Evolutionary conservation across 2,329 filamentous ascomycete genomes (phyloP).

Genomic region (Microdochium paspali): DNA sequence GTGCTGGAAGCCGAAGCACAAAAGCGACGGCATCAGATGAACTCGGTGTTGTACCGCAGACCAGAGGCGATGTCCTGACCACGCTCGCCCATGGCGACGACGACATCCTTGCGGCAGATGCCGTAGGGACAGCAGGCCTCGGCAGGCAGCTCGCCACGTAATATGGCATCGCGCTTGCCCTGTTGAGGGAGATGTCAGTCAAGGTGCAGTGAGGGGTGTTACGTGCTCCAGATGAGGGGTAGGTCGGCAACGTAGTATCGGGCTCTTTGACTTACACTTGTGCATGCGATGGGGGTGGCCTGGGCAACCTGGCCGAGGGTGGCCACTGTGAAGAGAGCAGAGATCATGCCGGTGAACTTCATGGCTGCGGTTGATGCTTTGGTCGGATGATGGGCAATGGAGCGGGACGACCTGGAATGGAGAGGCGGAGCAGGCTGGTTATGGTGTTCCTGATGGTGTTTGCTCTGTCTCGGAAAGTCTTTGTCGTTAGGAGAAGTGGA

Average conservation of each 20-base stretch:
- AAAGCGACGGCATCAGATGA: not conserved
- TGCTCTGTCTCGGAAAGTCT: no score
- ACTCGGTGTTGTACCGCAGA: not conserved
- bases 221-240: not conserved
- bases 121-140: slow-evolving; percentile 2
- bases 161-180: not conserved
- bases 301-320: not conserved
- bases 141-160: not conserved
- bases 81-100: not conserved
- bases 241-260: slow-evolving; percentile 1
- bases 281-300: not conserved
- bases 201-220: not conserved
- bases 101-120: slow-evolving; percentile 1
- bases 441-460: no score
- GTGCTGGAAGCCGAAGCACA: not conserved
- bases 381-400: not conserved
- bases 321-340: not conserved
- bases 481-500: no score
- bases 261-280: slow-evolving; percentile 1
- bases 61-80: not conserved
- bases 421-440: not conserved
- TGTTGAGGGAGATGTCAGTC: not conserved
- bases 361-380: not conserved
- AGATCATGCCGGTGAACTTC: not conserved
- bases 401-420: not conserved